Evolutionary conservation across 169 alveolate species (phyloP).

Genomic region (Plasmodium blacklocki): DNA sequence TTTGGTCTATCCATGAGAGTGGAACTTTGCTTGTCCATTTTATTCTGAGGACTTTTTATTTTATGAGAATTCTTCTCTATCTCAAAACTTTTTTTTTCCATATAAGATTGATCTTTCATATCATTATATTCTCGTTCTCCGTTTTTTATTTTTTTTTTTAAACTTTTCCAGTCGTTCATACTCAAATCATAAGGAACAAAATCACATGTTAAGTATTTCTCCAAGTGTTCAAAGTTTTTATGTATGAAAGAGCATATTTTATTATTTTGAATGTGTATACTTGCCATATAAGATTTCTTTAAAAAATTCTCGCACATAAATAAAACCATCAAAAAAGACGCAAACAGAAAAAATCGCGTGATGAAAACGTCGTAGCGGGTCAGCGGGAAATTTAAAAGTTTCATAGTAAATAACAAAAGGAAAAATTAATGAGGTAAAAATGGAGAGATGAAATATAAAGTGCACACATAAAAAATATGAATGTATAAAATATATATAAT

Average conservation of each 20-base stretch:
- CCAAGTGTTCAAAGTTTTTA: conserved; percentile 1
- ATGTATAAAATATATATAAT: no score
- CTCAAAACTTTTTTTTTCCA: no score
- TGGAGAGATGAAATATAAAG: no score
- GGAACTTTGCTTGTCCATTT: background rate
- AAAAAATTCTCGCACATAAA: conserved; percentile 4
- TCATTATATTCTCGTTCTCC: no score
- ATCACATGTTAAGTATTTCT: background rate
- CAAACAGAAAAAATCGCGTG: background rate
- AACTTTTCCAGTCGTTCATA: conserved; percentile 3
- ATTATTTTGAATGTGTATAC: background rate
- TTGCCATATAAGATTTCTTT: background rate
- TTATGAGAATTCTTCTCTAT: no score
- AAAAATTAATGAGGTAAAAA: background rate
- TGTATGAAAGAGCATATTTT: background rate
- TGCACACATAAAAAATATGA: no score
- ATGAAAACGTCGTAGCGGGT: background rate
- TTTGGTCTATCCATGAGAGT: background rate
- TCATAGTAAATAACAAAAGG: background rate
- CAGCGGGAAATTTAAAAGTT: background rate
- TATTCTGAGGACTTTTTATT: no score
- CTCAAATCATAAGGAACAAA: background rate
- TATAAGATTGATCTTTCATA: no score
- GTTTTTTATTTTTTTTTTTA: background rate
- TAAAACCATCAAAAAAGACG: background rate